Evolutionary conservation across 2,329 filamentous ascomycete species (phyloP).

Genomic region (Pseudogymnoascus sp.): DNA sequence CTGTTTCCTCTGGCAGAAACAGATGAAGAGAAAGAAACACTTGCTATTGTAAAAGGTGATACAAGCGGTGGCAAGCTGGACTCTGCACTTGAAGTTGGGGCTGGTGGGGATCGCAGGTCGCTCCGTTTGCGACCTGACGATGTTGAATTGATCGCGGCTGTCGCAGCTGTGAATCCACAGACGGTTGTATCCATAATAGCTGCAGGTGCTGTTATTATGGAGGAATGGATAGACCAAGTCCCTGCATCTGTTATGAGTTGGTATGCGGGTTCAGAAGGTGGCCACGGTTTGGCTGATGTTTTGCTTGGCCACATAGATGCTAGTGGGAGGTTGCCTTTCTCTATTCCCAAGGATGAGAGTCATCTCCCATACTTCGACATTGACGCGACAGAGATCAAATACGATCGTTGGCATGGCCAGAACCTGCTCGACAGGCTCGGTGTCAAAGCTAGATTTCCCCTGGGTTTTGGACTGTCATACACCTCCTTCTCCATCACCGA

Average conservation of each 20-base stretch:
- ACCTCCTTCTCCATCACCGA: not conserved
- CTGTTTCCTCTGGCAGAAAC: slow-evolving; percentile 11
- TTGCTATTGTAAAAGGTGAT: not conserved
- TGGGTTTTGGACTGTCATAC: slow-evolving; percentile 54
- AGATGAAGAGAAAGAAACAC: slow-evolving; percentile 5
- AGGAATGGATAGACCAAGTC: slow-evolving; percentile 10
- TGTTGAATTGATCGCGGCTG: slow-evolving; percentile 10
- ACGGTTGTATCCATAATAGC: slow-evolving; percentile 12
- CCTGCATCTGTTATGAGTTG: slow-evolving; percentile 11
- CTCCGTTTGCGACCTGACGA: slow-evolving; percentile 10
- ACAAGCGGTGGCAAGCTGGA: not conserved
- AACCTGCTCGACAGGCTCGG: slow-evolving; percentile 18
- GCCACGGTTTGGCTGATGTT: slow-evolving; percentile 12
- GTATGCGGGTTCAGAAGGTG: slow-evolving; percentile 12
- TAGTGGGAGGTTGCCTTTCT: slow-evolving; percentile 13
- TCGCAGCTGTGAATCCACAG: slow-evolving; percentile 10
- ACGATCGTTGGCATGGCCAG: slow-evolving; percentile 23
- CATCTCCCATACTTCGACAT: slow-evolving; percentile 21
- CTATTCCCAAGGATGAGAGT: slow-evolving; percentile 16
- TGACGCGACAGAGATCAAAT: slow-evolving; percentile 17
- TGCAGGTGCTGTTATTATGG: slow-evolving; percentile 12
- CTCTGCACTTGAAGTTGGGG: not conserved
- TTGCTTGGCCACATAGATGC: slow-evolving; percentile 10
- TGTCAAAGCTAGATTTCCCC: slow-evolving; percentile 37
- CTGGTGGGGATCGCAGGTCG: slow-evolving; percentile 11